Percentiles rank a stretch among this genome's conserved stretches.
Conservation (phyloP, 139 green algal species). For the Volvox africanus region DNA sequence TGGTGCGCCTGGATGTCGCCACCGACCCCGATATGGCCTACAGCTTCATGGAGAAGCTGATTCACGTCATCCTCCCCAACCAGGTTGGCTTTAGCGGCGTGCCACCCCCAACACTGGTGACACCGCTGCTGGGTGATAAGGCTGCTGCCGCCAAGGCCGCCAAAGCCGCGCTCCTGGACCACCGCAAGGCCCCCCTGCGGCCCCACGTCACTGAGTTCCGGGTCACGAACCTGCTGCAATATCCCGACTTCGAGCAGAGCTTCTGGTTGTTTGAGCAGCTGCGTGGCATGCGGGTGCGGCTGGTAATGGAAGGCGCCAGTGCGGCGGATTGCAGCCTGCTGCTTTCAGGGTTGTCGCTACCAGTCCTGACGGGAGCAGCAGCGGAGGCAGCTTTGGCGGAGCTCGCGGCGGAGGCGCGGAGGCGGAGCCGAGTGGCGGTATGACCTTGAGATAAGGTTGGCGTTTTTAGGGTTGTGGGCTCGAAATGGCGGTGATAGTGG, state of each 20-base stretch:
- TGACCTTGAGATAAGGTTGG: not conserved
- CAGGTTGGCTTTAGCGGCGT: slow-evolving; percentile 54
- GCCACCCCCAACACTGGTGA: not conserved
- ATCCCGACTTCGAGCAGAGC: slow-evolving; percentile 60
- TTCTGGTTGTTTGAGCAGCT: slow-evolving; percentile 63
- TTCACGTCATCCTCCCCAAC: slow-evolving; percentile 62
- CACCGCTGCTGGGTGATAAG: not conserved
- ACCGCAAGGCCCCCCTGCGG: slow-evolving; percentile 3
- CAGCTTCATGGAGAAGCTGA: slow-evolving; percentile 60
- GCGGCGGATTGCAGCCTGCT: not conserved
- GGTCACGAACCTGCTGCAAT: slow-evolving; percentile 59
- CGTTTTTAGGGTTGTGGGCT: not conserved
- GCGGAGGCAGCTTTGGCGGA: slow-evolving; percentile 24
- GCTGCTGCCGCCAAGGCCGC: not conserved
- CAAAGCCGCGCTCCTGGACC: not conserved
- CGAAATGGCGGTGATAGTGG: too few relatives aligned
- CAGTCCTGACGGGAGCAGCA: slow-evolving; percentile 17
- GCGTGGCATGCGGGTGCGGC: slow-evolving; percentile 49
- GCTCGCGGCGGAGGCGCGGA: not conserved
- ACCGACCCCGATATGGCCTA: not conserved
- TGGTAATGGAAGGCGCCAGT: slow-evolving; percentile 23
- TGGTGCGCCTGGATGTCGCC: slow-evolving; percentile 21
- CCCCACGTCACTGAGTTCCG: slow-evolving; percentile 25
- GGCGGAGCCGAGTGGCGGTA: not conserved
- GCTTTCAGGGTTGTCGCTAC: slow-evolving; percentile 32